Base-by-base conservation (phyloP, 116 monocot genomes). In the Phalaenopsis hybrid region DNA sequence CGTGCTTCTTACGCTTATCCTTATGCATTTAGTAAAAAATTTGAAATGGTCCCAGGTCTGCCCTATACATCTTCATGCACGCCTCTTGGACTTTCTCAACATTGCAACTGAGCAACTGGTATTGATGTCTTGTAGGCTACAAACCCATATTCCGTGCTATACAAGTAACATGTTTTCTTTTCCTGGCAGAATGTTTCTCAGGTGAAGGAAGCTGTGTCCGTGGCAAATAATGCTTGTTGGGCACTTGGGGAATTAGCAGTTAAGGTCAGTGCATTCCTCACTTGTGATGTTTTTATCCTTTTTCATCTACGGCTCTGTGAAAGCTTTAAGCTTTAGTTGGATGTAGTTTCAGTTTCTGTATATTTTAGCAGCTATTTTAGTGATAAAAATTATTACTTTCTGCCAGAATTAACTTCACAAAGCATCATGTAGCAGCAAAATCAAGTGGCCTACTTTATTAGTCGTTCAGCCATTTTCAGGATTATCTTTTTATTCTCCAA, bases 161-260 rank as follows among this genome's bases (percentile, higher is more conserved):
- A 49, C 78, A 74, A 58, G 77, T 72, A 69, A 55, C 12, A 16
- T 1, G 41, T 17, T 21, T 58, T 9, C 80, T 79, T 79, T 16
- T 43, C n/a, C 25, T 79, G 86, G 80, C 85, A 98, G 98, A 93
- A 80, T 79, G 51, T 83, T 25, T 45, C 65, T 76, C 85, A 79
- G 51, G 63, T 93, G 43, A 91, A 91, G 81, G 91, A 95, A 78
- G 86, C 89, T 86, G 90, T 88, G 23, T 98, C 98, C 7, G 98
- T 95, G 4, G 92, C 93, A 79, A 98, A 98, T 80, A 98, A 98
- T 92, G 98, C 98, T 84, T 98, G 98, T 80, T 98, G 98, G 98
- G 98, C 98, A 3, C 91, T 98, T 87, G 98, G 98, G 83, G 98
- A 98, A 88, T 82, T 98, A 75, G 98, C 98, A 75, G 81, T 95